phyloP scores from a whole-genome alignment of 2,329 filamentous ascomycete genomes.

The Colletotrichum euphorbiae region DNA sequence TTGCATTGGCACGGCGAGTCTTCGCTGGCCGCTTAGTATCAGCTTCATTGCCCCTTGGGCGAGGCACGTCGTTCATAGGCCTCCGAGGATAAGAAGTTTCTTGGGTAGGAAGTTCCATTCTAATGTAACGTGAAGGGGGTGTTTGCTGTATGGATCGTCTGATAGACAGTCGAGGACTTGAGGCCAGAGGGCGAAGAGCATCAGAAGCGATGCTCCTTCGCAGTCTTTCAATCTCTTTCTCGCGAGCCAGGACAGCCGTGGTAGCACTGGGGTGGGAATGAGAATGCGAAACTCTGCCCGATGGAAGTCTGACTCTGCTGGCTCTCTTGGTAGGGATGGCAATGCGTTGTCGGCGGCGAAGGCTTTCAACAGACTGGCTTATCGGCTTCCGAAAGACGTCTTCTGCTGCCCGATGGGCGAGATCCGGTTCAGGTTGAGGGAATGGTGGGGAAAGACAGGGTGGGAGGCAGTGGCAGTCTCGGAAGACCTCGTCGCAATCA shows the following conservation, averaged over 20 bases:
- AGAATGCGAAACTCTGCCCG: slow-evolving; percentile 13
- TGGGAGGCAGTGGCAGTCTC: slow-evolving; percentile 35
- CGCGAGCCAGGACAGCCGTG: not conserved
- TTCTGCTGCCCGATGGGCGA: slow-evolving; percentile 47
- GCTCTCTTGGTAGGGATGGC: slow-evolving; percentile 49
- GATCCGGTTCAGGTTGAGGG: slow-evolving; percentile 35
- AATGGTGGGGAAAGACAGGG: slow-evolving; percentile 28
- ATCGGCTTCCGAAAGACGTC: slow-evolving; percentile 48
- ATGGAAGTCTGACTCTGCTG: slow-evolving; percentile 50
- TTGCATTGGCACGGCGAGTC: not conserved
- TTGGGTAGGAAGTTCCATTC: slow-evolving; percentile 4
- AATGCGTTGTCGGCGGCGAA: slow-evolving; percentile 51
- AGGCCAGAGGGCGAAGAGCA: slow-evolving; percentile 19
- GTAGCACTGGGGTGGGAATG: not conserved
- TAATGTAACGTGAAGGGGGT: slow-evolving; percentile 18
- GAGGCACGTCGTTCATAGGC: not conserved
- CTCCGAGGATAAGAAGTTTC: not conserved
- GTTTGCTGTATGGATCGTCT: slow-evolving; percentile 22
- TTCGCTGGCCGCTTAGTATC: not conserved
- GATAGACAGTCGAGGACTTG: not conserved
- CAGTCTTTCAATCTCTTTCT: slow-evolving; percentile 22
- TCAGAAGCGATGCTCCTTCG: slow-evolving; percentile 21
- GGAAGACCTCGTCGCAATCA: slow-evolving; percentile 56
- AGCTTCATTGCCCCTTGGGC: not conserved
- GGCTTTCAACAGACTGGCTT: slow-evolving; percentile 46